Conservation (phyloP, 108 stramenopile genomes). For the Stephanodiscus triporus region DNA sequence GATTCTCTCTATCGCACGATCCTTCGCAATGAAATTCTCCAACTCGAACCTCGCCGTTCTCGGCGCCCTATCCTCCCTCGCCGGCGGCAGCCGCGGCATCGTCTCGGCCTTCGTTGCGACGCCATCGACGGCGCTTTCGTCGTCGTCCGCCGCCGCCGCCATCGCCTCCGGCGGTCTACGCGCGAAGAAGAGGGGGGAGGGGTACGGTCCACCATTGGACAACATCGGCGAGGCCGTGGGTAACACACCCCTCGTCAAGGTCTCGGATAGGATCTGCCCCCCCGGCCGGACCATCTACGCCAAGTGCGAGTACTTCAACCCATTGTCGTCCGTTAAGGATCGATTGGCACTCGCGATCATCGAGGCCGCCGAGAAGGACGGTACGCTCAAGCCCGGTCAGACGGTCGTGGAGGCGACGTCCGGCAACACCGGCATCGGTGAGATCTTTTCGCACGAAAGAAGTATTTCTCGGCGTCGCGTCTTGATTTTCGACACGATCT, state of each 20-base stretch:
- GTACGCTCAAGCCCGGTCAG: slow-evolving; percentile 76
- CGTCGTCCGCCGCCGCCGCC: not conserved
- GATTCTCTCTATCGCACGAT: no score
- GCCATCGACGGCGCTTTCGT: not conserved
- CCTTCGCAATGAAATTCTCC: not conserved
- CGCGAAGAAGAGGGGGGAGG: slow-evolving; percentile 10
- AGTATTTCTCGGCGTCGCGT: not conserved
- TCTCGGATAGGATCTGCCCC: slow-evolving; percentile 38
- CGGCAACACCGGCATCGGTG: slow-evolving; percentile 88
- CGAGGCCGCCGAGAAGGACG: slow-evolving; percentile 75
- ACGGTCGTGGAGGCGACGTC: slow-evolving; percentile 90
- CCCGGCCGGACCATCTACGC: slow-evolving; percentile 62
- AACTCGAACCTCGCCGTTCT: not conserved
- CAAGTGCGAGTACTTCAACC: slow-evolving; percentile 82
- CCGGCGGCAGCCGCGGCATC: not conserved
- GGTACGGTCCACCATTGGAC: slow-evolving; percentile 26
- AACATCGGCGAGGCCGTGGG: slow-evolving; percentile 51
- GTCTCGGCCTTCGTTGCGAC: not conserved
- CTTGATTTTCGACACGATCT: no score
- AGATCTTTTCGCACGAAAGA: not conserved
- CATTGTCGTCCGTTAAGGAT: slow-evolving; percentile 87
- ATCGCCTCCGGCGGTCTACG: not conserved
- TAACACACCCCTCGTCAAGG: slow-evolving; percentile 54
- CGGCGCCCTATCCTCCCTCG: not conserved
- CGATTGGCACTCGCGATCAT: slow-evolving; percentile 76